phyloP scores from a whole-genome alignment of 2,329 filamentous ascomycete genomes.

The Alternaria hordeiaustralica region DNA sequence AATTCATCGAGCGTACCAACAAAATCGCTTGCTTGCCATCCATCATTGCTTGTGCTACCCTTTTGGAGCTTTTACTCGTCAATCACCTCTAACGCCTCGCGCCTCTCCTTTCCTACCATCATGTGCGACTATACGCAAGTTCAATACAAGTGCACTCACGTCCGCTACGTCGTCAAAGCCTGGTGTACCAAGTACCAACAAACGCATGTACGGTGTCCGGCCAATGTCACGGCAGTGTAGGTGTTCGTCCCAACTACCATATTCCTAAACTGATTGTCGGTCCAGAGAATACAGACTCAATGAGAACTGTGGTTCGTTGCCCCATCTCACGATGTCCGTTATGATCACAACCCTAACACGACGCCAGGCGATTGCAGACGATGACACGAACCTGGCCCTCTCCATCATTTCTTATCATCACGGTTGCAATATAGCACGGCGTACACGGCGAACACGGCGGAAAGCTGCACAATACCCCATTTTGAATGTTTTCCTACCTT shows the following conservation, averaged over 20 bases:
- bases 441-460: constrained; percentile 34
- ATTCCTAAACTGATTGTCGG: constrained; percentile 13
- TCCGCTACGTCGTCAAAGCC: constrained; percentile 62
- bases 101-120: constrained; percentile 8
- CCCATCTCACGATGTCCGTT: neutral
- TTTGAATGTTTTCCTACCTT: constrained; percentile 25
- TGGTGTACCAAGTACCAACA: constrained; percentile 63
- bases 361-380: constrained; percentile 43
- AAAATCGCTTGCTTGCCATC: constrained; percentile 6
- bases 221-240: constrained; percentile 61
- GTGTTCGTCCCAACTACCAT: constrained; percentile 4
- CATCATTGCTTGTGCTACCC: constrained; percentile 1
- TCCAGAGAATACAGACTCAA: constrained; percentile 55
- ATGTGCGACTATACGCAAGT: constrained; percentile 69
- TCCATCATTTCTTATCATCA: constrained; percentile 13
- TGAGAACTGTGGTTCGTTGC: constrained; percentile 55
- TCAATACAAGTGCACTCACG: constrained; percentile 62
- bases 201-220: constrained; percentile 62
- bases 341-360: constrained; percentile 16
- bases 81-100: constrained; percentile 7
- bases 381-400: constrained; percentile 11
- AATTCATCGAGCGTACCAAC: constrained; percentile 11
- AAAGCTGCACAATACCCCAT: constrained; percentile 44
- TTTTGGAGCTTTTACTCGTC: neutral
- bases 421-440: constrained; percentile 37